Conservation (phyloP, 805 yeast genomes). For the Nakazawaea molendinolei region DNA sequence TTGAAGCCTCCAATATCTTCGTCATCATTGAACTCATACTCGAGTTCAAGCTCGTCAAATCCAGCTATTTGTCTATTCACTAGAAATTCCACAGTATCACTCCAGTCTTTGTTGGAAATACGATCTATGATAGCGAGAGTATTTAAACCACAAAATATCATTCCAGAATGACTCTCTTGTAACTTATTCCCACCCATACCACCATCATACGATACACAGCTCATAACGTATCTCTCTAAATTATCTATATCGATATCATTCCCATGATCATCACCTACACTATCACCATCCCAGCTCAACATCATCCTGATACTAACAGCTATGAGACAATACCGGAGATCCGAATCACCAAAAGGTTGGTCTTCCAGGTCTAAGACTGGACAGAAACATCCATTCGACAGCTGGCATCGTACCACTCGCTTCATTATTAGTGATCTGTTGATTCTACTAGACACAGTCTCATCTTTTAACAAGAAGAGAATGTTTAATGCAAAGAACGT, state of each 20-base stretch:
- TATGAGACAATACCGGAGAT: conserved; percentile 67
- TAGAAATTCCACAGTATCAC: conserved; percentile 49
- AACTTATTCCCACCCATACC: conserved; percentile 53
- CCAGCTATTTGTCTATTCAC: conserved; percentile 52
- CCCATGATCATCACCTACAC: conserved; percentile 18
- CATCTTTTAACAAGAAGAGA: conserved; percentile 44
- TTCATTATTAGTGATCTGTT: conserved; percentile 37
- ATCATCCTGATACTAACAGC: conserved; percentile 60
- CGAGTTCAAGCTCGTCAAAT: conserved; percentile 19
- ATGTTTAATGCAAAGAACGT: conserved; percentile 70
- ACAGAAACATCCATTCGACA: conserved; percentile 51
- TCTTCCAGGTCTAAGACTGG: conserved; percentile 30
- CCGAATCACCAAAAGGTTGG: conserved; percentile 51
- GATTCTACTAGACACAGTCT: conserved; percentile 28
- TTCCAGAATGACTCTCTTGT: conserved; percentile 79
- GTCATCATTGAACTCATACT: conserved; percentile 29
- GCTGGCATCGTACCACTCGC: conserved; percentile 58
- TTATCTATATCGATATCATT: conserved; percentile 35
- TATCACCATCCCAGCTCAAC: conserved; percentile 30
- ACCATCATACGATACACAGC: conserved; percentile 46
- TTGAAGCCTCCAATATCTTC: conserved; percentile 73
- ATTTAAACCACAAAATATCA: conserved; percentile 78
- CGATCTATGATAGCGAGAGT: conserved; percentile 36
- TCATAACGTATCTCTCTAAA: conserved; percentile 32
- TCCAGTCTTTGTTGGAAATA: conserved; percentile 23